Percentiles rank a stretch among this genome's conserved stretches.
Conservation (phyloP, 2,329 filamentous ascomycete genomes). For the Colletotrichum sp. region DNA sequence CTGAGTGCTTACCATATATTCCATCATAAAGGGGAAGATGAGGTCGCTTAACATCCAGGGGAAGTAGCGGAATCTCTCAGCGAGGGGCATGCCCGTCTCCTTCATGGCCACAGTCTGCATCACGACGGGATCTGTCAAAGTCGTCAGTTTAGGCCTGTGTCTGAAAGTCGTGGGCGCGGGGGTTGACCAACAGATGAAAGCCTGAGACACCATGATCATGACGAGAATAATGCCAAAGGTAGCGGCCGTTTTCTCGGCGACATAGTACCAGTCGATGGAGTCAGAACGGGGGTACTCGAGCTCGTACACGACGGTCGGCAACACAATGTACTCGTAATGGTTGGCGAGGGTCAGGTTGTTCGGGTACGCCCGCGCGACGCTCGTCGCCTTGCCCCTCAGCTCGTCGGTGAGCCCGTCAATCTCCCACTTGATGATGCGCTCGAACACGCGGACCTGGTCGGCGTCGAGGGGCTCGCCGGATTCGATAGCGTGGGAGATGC, state of each 20-base stretch:
- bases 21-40: conserved; percentile 79
- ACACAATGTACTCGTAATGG: conserved; percentile 74
- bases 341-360: conserved; percentile 69
- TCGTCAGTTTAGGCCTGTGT: background rate
- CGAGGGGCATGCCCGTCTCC: conserved; percentile 65
- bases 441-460: conserved; percentile 68
- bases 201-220: conserved; percentile 80
- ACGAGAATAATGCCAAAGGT: conserved; percentile 76
- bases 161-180: background rate
- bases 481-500: conserved; percentile 66
- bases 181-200: conserved; percentile 64
- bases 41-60: conserved; percentile 79
- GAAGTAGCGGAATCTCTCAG: conserved; percentile 68
- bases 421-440: conserved; percentile 70
- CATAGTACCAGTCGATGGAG: conserved; percentile 75
- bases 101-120: conserved; percentile 71
- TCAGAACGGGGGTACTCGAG: conserved; percentile 75
- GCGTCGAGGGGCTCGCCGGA: conserved; percentile 63
- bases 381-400: conserved; percentile 66
- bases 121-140: conserved; percentile 66
- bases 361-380: conserved; percentile 62
- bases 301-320: conserved; percentile 82
- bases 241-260: conserved; percentile 73
- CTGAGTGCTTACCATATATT: conserved; percentile 62
- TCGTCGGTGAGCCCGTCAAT: conserved; percentile 69